Conservation (phyloP, 2,329 filamentous ascomycete species). For the Coniochaeta ligniaria region DNA sequence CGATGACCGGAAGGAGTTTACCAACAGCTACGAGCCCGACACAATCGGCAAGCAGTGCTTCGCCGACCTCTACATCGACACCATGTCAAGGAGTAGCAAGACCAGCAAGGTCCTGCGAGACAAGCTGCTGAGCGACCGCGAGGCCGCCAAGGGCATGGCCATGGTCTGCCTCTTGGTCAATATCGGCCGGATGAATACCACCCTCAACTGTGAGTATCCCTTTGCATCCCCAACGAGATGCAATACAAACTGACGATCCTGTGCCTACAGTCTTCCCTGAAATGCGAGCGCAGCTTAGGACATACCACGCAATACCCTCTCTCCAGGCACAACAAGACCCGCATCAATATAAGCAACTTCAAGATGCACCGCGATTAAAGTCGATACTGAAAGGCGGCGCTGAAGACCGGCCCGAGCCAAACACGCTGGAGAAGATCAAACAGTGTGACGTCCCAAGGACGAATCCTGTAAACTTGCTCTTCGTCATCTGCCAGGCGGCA, state of each 20-base stretch:
- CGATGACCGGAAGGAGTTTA: constrained; percentile 70
- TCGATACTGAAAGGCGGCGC: constrained; percentile 96
- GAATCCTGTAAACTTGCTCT: constrained; percentile 95
- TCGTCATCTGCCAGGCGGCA: constrained; percentile 84
- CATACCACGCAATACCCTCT: constrained; percentile 95
- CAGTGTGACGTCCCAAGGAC: constrained; percentile 61
- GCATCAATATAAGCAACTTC: constrained; percentile 94
- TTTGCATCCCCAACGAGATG: background rate
- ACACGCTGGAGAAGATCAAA: constrained; percentile 77
- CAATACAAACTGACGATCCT: background rate
- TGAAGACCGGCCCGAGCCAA: constrained; percentile 80
- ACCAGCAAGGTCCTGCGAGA: constrained; percentile 98
- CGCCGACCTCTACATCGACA: constrained; percentile 95
- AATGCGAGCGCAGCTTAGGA: constrained; percentile 95
- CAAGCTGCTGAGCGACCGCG: constrained; percentile 86
- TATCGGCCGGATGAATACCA: constrained; percentile 97
- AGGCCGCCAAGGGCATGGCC: constrained; percentile 94
- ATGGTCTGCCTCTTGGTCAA: constrained; percentile 99
- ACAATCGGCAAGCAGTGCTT: constrained; percentile 64
- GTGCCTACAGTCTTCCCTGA: constrained; percentile 83
- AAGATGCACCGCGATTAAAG: constrained; percentile 92
- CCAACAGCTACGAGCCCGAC: constrained; percentile 73
- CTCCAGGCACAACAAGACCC: constrained; percentile 92
- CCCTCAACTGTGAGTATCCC: constrained; percentile 72
- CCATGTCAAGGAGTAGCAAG: constrained; percentile 97